A percentile compares a stretch with the other conserved stretches of the same genome.
These are phyloP conservation scores for Colletotrichum abscissum DNA, from an alignment of 2,329 filamentous ascomycete genomes.

Conservation along the genomic window DNA sequence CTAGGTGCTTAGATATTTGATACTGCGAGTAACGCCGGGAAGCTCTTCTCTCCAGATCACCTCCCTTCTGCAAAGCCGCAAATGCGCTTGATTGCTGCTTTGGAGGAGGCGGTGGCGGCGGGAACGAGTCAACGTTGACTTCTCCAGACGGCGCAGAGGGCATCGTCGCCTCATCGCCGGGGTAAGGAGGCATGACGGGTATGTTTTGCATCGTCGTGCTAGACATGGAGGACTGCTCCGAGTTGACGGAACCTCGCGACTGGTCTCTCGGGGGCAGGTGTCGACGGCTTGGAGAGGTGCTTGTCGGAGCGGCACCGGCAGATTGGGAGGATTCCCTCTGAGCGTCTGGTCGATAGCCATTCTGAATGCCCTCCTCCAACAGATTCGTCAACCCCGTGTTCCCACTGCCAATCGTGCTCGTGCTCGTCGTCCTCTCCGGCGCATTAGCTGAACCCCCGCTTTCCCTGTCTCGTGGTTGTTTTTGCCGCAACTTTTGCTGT, in stretches of 20 bases:
- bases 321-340: conserved; percentile 37
- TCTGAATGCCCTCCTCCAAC: conserved; percentile 69
- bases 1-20: conserved; percentile 94
- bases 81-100: conserved; percentile 90
- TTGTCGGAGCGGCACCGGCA: conserved; percentile 37
- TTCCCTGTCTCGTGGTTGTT: conserved; percentile 68
- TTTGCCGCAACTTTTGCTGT: conserved; percentile 84
- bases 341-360: conserved; percentile 57
- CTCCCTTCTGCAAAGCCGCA: conserved; percentile 89
- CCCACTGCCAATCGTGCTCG: conserved; percentile 68
- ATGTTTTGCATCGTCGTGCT: conserved; percentile 81
- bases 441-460: conserved; percentile 51
- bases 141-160: conserved; percentile 49
- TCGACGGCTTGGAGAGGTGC: conserved; percentile 60
- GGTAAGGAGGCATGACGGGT: conserved; percentile 79
- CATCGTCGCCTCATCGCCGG: conserved; percentile 62
- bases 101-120: conserved; percentile 74
- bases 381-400: conserved; percentile 68
- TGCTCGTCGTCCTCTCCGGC: conserved; percentile 66
- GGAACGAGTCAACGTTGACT: conserved; percentile 73
- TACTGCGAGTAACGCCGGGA: conserved; percentile 96
- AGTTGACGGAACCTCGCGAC: conserved; percentile 61
- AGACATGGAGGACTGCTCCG: conserved; percentile 76
- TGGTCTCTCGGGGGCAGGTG: conserved; percentile 60
- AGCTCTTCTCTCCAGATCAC: conserved; percentile 90